Conservation (phyloP, 164 flowering plant genomes). For the Nymphaea colorata region DNA sequence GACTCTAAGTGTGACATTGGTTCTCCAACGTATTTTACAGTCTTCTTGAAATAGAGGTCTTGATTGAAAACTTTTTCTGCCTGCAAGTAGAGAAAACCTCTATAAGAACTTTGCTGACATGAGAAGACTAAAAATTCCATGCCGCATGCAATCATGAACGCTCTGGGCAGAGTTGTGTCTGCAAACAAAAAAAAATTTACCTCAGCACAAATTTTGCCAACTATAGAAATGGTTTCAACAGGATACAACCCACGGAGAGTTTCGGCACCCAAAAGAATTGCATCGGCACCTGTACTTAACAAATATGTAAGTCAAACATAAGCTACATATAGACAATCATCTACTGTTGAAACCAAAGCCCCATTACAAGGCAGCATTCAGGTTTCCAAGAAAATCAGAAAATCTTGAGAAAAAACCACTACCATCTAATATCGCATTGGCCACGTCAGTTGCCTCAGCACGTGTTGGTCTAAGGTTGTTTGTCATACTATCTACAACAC, state of each 20-base stretch:
- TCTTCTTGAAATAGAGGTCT: constrained; percentile 69
- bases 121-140: too few relatives aligned
- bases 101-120: too few relatives aligned
- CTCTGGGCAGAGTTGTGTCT: too few relatives aligned
- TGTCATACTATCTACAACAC: constrained; percentile 96
- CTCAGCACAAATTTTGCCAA: constrained; percentile 87
- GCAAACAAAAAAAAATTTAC: constrained; percentile 17
- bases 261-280: constrained; percentile 91
- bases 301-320: neutral
- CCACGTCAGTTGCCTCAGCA: constrained; percentile 92
- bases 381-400: neutral
- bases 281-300: constrained; percentile 58
- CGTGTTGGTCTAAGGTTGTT: constrained; percentile 91
- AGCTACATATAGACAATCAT: neutral
- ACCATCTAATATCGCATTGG: constrained; percentile 88
- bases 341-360: neutral
- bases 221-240: constrained; percentile 70
- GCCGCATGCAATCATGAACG: too few relatives aligned
- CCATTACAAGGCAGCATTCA: too few relatives aligned
- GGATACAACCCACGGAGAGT: constrained; percentile 81
- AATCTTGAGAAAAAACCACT: neutral
- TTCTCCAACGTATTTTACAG: constrained; percentile 75
- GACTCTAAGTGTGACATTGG: constrained; percentile 93
- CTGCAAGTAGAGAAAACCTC: constrained; percentile 25
- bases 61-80: constrained; percentile 95